Percentiles rank a stretch among this genome's conserved stretches.
Conservation (phyloP, 495 filamentous ascomycete genomes). For the Melanomma pulvis-pyrius region DNA sequence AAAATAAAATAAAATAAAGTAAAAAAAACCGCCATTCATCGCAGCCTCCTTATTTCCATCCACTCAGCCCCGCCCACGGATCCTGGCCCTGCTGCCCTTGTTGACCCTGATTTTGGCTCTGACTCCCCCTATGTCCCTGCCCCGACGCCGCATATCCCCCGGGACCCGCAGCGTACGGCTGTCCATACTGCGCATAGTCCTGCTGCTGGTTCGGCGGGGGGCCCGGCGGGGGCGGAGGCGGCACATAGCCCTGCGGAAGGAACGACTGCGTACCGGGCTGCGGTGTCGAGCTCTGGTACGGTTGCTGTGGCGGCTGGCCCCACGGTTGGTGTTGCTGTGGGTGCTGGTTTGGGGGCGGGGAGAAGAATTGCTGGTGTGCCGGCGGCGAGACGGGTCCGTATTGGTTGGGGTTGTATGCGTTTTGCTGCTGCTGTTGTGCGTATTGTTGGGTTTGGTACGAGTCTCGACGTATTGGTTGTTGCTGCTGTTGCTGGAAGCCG, state of each 20-base stretch:
- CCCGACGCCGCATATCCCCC: constrained; percentile 60
- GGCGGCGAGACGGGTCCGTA: constrained; percentile 47
- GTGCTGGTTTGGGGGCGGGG: constrained; percentile 32
- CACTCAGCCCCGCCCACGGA: constrained; percentile 85
- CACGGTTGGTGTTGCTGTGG: constrained; percentile 19
- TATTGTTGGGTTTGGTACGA: constrained; percentile 31
- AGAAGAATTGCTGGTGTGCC: constrained; percentile 44
- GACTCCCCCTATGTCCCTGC: constrained; percentile 46
- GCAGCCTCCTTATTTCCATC: constrained; percentile 55
- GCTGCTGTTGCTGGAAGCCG: constrained; percentile 17
- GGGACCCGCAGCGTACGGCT: constrained; percentile 60
- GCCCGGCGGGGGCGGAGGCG: constrained; percentile 81
- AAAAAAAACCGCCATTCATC: not conserved
- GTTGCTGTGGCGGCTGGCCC: constrained; percentile 20
- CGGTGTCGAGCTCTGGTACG: constrained; percentile 26
- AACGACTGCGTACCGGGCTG: constrained; percentile 24
- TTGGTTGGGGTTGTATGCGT: constrained; percentile 49
- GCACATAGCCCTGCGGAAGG: constrained; percentile 82
- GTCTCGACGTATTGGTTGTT: constrained; percentile 42
- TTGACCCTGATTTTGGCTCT: constrained; percentile 43
- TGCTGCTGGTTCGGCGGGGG: constrained; percentile 71
- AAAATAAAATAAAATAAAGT: too few species aligned
- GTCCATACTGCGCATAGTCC: constrained; percentile 53
- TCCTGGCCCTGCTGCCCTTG: constrained; percentile 53
- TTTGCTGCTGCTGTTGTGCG: constrained; percentile 50